Conservation (phyloP, 139 green algal genomes). For the Micractinium conductrix region DNA sequence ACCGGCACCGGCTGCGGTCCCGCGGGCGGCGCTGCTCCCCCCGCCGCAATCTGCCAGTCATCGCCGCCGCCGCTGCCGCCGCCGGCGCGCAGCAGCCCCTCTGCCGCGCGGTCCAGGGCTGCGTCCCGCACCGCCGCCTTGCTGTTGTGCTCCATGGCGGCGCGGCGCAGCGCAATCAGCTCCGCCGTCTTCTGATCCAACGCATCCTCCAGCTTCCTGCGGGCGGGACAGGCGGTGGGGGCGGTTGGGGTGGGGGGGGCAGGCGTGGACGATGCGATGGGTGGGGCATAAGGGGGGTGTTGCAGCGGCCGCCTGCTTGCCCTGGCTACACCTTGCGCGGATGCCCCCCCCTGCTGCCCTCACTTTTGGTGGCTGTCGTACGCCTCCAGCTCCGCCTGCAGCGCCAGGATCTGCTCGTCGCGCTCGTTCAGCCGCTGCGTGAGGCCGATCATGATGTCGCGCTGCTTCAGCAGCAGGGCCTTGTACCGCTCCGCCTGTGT, state of each 20-base stretch:
- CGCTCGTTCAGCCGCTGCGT: constrained; percentile 91
- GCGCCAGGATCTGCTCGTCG: constrained; percentile 88
- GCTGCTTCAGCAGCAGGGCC: constrained; percentile 94
- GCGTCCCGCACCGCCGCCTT: neutral
- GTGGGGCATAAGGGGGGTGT: neutral
- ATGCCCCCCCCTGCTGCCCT: neutral
- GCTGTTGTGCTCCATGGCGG: constrained; percentile 3
- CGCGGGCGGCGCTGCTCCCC: neutral
- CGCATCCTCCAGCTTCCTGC: constrained; percentile 84
- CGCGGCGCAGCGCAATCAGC: constrained; percentile 76
- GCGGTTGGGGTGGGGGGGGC: neutral
- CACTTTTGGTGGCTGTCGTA: constrained; percentile 81
- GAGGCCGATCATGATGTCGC: constrained; percentile 98
- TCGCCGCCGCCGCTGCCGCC: neutral
- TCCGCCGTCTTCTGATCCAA: constrained; percentile 90
- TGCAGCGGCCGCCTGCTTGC: too few relatives aligned
- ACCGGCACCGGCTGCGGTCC: neutral
- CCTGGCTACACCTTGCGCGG: too few relatives aligned
- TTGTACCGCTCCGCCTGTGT: constrained; percentile 91
- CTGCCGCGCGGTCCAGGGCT: constrained; percentile 5
- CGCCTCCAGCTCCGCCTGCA: constrained; percentile 92
- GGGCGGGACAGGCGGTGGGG: neutral
- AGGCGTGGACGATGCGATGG: neutral
- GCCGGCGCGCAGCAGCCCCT: neutral
- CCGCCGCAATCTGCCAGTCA: neutral